Percentiles rank a stretch among this genome's conserved stretches.
phyloP scores from a whole-genome alignment of 108 stramenopile species.

The Cyclotella cryptica region DNA sequence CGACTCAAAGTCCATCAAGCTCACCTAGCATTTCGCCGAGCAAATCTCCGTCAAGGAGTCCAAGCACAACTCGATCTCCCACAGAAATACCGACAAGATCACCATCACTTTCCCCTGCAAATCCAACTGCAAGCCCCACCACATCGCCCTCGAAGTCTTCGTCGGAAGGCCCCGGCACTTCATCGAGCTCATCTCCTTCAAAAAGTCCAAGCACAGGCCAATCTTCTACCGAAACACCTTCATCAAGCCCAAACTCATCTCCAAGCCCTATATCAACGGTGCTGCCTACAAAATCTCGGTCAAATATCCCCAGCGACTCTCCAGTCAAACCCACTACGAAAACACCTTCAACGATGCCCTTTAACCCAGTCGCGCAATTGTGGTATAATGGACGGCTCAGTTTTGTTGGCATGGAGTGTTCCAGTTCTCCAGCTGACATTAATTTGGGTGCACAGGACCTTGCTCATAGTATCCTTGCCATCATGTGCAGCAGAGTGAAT shows the following conservation, averaged over 20 bases:
- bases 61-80: not conserved
- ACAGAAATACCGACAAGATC: not conserved
- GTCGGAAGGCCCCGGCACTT: not conserved
- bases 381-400: slow-evolving; percentile 8
- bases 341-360: not conserved
- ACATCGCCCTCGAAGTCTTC: not conserved
- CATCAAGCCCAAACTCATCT: not conserved
- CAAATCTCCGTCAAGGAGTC: not conserved
- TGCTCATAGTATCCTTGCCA: not conserved
- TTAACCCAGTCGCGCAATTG: not conserved
- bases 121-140: not conserved
- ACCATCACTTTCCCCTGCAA: not conserved
- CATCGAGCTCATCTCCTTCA: slow-evolving; percentile 1
- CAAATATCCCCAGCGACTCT: not conserved
- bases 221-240: not conserved
- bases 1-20: slow-evolving; percentile 3
- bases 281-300: too few species aligned
- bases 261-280: not conserved
- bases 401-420: slow-evolving; percentile 12
- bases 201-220: not conserved
- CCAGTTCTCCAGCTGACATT: not conserved
- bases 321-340: not conserved
- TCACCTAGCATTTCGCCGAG: not conserved
- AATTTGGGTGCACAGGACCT: not conserved
- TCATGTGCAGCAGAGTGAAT: not conserved